Evolutionary conservation across 192 early-diverging fungal species (phyloP), one percentile per base, ranked within the genome.

Genomic region (Geranomyces michiganensis): DNA sequence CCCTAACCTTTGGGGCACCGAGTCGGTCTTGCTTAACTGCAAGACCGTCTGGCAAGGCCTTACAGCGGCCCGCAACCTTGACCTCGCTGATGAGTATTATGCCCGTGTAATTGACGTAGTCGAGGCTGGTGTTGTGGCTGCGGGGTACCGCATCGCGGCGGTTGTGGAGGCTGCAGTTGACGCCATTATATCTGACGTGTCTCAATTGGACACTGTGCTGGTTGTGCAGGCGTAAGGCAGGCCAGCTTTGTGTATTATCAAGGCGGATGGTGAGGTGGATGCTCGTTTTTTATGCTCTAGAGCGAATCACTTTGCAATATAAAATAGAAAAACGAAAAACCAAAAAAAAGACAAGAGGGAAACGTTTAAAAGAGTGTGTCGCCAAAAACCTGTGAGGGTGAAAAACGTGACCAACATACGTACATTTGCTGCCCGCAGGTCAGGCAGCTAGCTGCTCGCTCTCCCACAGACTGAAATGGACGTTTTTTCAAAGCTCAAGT

Each of bases 1-100:
- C 45, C 70, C 70, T 13, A 19, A 30, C 21, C 49, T 76, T 19
- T 83, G 78, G 76, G 68, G 72, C 21, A 36, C 32, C 31, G 76
- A 83, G 7, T 71, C 78, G 13, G 56, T 78, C 51, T 26, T 14
- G 10, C 62, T 80, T 27, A 60, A 70, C 69, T 83, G 82, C 69
- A 26, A 41, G 12, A 24, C 46, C 29, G 76, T 80, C 24, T 82
- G 78, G 78, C 31, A 62, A 22, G 24, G 15, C 21, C 32, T 62
- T 41, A 10, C 36, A 7, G 36, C 36, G 10, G 1, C 32, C 6
- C 33, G 32, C 43, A 36, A 29, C 10, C 9, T 22, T 13, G 71
- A 73, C 45, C 43, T 73, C 1, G 62, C 58, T 10, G 36, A 56
- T 15, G 44, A 19, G 5, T 73, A 73, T 43, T 73, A 56, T 33